Evolutionary conservation across 352 stramenopile species (phyloP).

Genomic region (Pythium periplocum): DNA sequence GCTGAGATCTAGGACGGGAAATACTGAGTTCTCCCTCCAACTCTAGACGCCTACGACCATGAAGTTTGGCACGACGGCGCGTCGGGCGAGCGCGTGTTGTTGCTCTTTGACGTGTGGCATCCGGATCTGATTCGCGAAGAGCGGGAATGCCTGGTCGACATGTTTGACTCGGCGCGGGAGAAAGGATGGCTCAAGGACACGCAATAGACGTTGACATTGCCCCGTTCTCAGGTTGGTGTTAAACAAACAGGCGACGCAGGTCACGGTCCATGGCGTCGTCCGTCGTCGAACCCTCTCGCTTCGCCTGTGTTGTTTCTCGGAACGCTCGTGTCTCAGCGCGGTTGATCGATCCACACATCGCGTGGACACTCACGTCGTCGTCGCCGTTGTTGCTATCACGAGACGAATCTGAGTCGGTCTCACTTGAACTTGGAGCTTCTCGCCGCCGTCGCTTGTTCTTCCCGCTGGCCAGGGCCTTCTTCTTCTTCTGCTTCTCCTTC

Average conservation of each 20-base stretch:
- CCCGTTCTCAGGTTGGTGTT: neutral
- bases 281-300: constrained; percentile 2
- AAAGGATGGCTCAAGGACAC: constrained; percentile 76
- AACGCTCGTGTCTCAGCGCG: constrained; percentile 15
- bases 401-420: neutral
- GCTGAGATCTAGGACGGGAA: too few relatives aligned
- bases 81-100: constrained; percentile 66
- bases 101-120: constrained; percentile 86
- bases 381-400: neutral
- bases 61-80: constrained; percentile 71
- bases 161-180: constrained; percentile 69
- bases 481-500: constrained; percentile 8
- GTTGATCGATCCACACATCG: constrained; percentile 28
- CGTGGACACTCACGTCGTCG: constrained; percentile 12
- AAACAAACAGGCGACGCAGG: neutral
- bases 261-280: neutral
- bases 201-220: constrained; percentile 14
- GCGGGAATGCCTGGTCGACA: constrained; percentile 47
- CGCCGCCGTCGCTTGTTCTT: constrained; percentile 5
- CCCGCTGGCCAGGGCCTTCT: constrained; percentile 12
- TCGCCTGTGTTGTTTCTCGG: constrained; percentile 1
- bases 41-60: constrained; percentile 71
- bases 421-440: neutral
- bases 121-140: constrained; percentile 56
- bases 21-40: neutral